Conservation (phyloP, 805 yeast genomes). For the Cyberlindnera petersonii region DNA sequence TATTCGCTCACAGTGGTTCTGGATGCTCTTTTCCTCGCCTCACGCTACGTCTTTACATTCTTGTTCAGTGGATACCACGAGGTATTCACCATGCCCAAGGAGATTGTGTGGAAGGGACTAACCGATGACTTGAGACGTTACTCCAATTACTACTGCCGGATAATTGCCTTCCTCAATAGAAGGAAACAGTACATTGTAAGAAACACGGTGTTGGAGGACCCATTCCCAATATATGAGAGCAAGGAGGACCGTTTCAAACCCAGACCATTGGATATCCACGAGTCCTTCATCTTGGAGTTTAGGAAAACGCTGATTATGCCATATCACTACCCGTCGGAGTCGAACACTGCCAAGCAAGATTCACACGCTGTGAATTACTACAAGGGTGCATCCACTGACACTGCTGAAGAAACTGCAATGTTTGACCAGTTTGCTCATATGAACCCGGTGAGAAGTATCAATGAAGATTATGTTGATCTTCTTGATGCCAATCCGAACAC, state of each 20-base stretch:
- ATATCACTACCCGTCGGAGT: slow-evolving; percentile 21
- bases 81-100: slow-evolving; percentile 14
- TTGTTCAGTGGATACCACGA: slow-evolving; percentile 21
- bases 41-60: slow-evolving; percentile 21
- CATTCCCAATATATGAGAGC: slow-evolving; percentile 17
- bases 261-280: slow-evolving; percentile 22
- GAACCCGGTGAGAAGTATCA: neutral
- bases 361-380: slow-evolving; percentile 2
- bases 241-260: slow-evolving; percentile 17
- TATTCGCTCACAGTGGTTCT: slow-evolving; percentile 14
- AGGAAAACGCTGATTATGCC: slow-evolving; percentile 15
- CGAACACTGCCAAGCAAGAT: neutral
- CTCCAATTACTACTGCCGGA: slow-evolving; percentile 22
- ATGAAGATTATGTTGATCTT: slow-evolving; percentile 2
- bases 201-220: slow-evolving; percentile 20
- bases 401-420: slow-evolving; percentile 3
- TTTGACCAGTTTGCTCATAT: slow-evolving; percentile 1
- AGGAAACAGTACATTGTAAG: slow-evolving; percentile 19
- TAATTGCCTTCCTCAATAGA: slow-evolving; percentile 20
- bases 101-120: slow-evolving; percentile 7
- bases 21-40: slow-evolving; percentile 17
- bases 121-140: slow-evolving; percentile 10
- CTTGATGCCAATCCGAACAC: slow-evolving; percentile 14
- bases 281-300: slow-evolving; percentile 18
- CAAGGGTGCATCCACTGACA: slow-evolving; percentile 3